phyloP scores from a whole-genome alignment of 2,329 filamentous ascomycete species.

The Trichoderma sp. region DNA sequence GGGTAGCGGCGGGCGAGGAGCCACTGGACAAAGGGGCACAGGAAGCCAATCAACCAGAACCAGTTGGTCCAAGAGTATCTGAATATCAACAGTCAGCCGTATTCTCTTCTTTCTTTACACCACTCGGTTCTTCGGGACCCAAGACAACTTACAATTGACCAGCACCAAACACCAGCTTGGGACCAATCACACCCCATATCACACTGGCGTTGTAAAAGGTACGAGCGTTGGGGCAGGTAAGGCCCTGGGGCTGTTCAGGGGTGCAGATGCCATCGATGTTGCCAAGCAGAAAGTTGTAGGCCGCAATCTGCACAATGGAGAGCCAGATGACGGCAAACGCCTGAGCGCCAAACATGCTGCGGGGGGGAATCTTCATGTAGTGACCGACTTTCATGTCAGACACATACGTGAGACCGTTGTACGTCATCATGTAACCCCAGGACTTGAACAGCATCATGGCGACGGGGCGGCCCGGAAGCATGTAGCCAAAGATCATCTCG shows the following conservation, averaged over 20 bases:
- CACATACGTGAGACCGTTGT: conserved; percentile 51
- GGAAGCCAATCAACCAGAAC: conserved; percentile 58
- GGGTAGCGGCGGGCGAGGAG: conserved; percentile 52
- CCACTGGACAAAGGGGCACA: conserved; percentile 53
- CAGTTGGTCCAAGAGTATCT: conserved; percentile 53
- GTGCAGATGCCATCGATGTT: conserved; percentile 59
- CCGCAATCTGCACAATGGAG: conserved; percentile 43
- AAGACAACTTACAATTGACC: conserved; percentile 37
- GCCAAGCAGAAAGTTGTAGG: conserved; percentile 47
- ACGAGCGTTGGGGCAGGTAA: conserved; percentile 59
- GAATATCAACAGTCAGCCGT: not conserved
- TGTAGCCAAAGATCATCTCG: conserved; percentile 54
- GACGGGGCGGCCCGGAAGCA: conserved; percentile 51
- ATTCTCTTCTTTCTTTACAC: not conserved
- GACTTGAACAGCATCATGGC: conserved; percentile 56
- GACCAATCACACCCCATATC: conserved; percentile 63
- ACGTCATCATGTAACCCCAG: conserved; percentile 50
- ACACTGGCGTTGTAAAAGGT: conserved; percentile 64
- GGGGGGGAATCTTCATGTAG: conserved; percentile 57
- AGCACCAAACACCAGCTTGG: conserved; percentile 40
- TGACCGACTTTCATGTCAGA: conserved; percentile 56
- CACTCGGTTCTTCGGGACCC: not conserved
- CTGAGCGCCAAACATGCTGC: conserved; percentile 52
- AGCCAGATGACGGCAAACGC: conserved; percentile 47
- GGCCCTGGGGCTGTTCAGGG: conserved; percentile 49